phyloP scores from a whole-genome alignment of 176 grass and related monocot genomes.

The Eleusine indica region DNA sequence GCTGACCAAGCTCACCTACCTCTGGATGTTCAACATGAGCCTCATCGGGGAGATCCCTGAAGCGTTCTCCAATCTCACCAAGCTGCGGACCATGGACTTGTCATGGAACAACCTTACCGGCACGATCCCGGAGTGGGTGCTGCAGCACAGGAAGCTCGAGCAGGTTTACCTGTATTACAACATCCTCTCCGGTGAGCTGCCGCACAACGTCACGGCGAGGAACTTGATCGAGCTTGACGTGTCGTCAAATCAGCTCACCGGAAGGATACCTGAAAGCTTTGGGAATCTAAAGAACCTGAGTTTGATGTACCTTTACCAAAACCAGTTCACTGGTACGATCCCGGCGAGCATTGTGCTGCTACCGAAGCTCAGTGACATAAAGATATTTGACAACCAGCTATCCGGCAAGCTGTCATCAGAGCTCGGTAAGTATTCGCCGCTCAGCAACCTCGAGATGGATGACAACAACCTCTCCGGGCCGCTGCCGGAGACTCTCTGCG shows the following conservation, averaged over 20 bases:
- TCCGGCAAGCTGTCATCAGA: conserved; percentile 55
- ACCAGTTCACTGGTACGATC: conserved; percentile 57
- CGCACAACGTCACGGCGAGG: conserved; percentile 5
- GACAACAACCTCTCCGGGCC: conserved; percentile 59
- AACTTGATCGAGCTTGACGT: conserved; percentile 51
- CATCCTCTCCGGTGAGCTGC: conserved; percentile 43
- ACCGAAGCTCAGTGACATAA: conserved; percentile 31
- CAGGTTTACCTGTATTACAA: conserved; percentile 25
- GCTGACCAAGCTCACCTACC: neutral
- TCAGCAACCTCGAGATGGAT: conserved; percentile 56
- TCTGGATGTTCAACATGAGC: conserved; percentile 38
- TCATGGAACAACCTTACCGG: conserved; percentile 43
- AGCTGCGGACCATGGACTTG: conserved; percentile 31
- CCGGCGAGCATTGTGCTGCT: conserved; percentile 59
- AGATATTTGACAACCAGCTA: conserved; percentile 63
- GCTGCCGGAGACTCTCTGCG: conserved; percentile 56
- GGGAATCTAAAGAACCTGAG: conserved; percentile 26
- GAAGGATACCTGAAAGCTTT: conserved; percentile 43
- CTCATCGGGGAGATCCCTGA: conserved; percentile 63
- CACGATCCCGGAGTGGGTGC: conserved; percentile 57
- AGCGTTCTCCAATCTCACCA: neutral
- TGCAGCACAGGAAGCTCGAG: conserved; percentile 42
- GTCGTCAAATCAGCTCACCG: conserved; percentile 64
- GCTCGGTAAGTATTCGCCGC: conserved; percentile 65
- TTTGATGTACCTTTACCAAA: conserved; percentile 49